Evolutionary conservation across 805 yeast species (phyloP).

Genomic region (Candida broadrunensis): DNA sequence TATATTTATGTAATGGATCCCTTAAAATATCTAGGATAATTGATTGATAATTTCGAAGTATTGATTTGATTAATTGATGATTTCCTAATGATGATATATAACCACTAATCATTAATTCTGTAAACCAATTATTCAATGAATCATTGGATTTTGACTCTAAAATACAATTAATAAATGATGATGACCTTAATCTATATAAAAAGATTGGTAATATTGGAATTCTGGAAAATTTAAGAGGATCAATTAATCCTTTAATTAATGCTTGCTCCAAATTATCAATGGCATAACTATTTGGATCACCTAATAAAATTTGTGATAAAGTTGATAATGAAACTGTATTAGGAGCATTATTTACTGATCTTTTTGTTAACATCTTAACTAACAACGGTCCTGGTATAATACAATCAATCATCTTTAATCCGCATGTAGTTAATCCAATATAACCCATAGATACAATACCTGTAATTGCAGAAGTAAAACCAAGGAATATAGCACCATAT

Average conservation of each 20-base stretch:
- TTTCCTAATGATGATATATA: conserved; percentile 37
- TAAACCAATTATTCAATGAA: conserved; percentile 17
- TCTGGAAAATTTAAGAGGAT: conserved; percentile 34
- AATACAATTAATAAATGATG: conserved; percentile 27
- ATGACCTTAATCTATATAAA: conserved; percentile 34
- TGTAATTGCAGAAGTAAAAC: conserved; percentile 37
- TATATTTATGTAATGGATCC: not conserved
- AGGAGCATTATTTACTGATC: conserved; percentile 2
- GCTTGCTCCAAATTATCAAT: conserved; percentile 29
- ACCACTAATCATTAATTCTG: conserved; percentile 34
- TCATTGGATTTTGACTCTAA: conserved; percentile 13
- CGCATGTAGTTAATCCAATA: conserved; percentile 35
- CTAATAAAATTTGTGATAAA: conserved; percentile 10
- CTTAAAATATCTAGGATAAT: not conserved
- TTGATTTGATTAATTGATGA: conserved; percentile 22
- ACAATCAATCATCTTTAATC: conserved; percentile 34
- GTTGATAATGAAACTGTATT: conserved; percentile 4
- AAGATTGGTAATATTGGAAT: conserved; percentile 38
- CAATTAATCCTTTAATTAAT: conserved; percentile 26
- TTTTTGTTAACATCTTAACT: conserved; percentile 20
- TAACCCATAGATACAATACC: conserved; percentile 39
- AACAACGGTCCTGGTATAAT: conserved; percentile 32
- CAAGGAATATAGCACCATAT: conserved; percentile 30
- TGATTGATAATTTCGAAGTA: conserved; percentile 11
- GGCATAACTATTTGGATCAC: conserved; percentile 10